A percentile compares a stretch with the other conserved stretches of the same genome.
phyloP scores from a whole-genome alignment of 2,329 filamentous ascomycete species.

The Nectriaceae sp. region DNA sequence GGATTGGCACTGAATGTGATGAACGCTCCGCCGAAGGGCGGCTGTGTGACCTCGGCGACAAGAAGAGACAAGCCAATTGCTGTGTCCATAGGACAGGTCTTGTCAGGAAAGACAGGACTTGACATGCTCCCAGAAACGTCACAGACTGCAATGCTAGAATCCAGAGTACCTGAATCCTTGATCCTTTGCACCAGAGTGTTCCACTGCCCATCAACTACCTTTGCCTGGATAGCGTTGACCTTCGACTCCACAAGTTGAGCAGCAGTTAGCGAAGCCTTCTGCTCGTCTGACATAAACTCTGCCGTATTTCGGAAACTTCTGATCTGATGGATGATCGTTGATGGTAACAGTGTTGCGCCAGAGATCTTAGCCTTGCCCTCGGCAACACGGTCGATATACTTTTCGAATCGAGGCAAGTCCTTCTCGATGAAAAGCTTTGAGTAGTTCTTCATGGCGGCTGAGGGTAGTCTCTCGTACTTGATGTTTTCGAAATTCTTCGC shows the following conservation, averaged over 20 bases:
- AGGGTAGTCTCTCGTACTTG: slow-evolving; percentile 58
- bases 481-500: slow-evolving; percentile 50
- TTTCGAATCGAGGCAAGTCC: slow-evolving; percentile 50
- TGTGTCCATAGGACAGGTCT: slow-evolving; percentile 52
- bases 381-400: slow-evolving; percentile 51
- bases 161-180: slow-evolving; percentile 54
- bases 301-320: not conserved
- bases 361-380: slow-evolving; percentile 52
- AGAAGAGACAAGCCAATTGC: slow-evolving; percentile 59
- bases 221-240: slow-evolving; percentile 32
- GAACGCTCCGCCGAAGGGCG: slow-evolving; percentile 55
- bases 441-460: slow-evolving; percentile 58
- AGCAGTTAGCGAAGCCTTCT: not conserved
- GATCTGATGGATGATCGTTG: slow-evolving; percentile 42
- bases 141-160: slow-evolving; percentile 57
- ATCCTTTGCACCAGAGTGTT: slow-evolving; percentile 58
- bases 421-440: slow-evolving; percentile 49
- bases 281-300: not conserved
- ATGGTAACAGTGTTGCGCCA: slow-evolving; percentile 56
- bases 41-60: slow-evolving; percentile 51
- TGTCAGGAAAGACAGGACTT: slow-evolving; percentile 40
- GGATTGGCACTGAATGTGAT: slow-evolving; percentile 55
- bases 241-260: slow-evolving; percentile 30
- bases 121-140: slow-evolving; percentile 60
- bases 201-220: slow-evolving; percentile 55